Evolutionary conservation across 441 rosid genomes (phyloP), one percentile per base, ranked within the genome.

Genomic region (Corymbia calophylla): DNA sequence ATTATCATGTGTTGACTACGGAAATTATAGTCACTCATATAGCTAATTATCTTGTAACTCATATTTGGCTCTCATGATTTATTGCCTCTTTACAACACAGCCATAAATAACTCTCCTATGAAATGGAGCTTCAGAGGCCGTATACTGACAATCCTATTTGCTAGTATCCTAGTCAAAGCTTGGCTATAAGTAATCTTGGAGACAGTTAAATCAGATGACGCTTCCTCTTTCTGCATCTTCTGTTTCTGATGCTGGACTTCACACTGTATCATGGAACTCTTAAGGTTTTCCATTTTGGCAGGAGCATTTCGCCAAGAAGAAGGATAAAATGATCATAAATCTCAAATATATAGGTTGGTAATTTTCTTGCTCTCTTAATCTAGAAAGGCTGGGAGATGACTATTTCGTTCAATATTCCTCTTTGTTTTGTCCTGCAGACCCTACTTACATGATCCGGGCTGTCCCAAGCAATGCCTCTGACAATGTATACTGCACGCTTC

Each of bases 371-470:
- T 18, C 23, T 49, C 87, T 85, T 56, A 32, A 14, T 27, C 53
- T 84, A 53, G 32, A 18, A 77, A 21, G 51, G 84, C 84, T 77
- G 84, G 84, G 51, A n/a, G 55, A 81, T 90, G 64, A 81, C 35
- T 64, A 32, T 21, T 62, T 49, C 73, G 49, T 55, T 56, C 88
- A 64, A 90, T 25, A 64, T 64, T 19, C 14, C 70, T 91, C 31
- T 39, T 58, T 91, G 64, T 49, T 66, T 49, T 89, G 27, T 85
- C 60, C 89, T 86, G 87, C 94, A 97, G 99, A 98, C 94, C 99
- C 99, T 56, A 97, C 99, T 14, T 98, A 98, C 93, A 98, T 98
- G 99, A 95, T 98, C 90, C 95, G 99, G 87, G 99, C 99, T 86
- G 80, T 98, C 91, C 99, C 99, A 55, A 92, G 99, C 91, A 98